Base-by-base conservation (phyloP, 139 green algal genomes). In the Microglena sp. region DNA sequence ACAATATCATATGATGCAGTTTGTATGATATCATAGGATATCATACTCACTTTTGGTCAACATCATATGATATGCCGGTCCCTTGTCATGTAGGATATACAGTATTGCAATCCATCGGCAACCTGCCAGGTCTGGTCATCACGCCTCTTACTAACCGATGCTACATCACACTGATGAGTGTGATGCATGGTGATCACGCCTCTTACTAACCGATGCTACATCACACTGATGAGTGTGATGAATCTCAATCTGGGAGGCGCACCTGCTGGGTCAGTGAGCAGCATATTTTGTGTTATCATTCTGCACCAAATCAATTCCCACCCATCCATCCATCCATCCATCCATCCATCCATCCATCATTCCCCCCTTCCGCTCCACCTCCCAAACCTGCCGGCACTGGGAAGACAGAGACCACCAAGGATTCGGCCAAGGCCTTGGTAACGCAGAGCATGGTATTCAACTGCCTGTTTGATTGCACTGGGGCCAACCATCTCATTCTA, bases 401-500 rank as follows among this genome's bases (percentile, higher is more conserved):
- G 57, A 94, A 94, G 81, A 94, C 87, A 7, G 87, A 94, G 81
- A 92, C 87, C 33, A 89, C 78, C 35, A 94, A 94, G 75, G 87
- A 95, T 64, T 75, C 92, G 31, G 86, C 75, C 65, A 83, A 87
- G 74, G 81, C 79, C 27, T 56, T 88, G 33, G 81, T 79, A 31
- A 86, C 81, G 72, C 79, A 86, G 76, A 83, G 76, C 57, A 69
- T 83, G 31, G 79, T 86, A n/a, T 86, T 83, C 76, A 86, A 86
- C 60, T 84, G 76, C 62, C 11, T 50, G 40, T 50, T 50, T 11
- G 40, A n/a, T 18, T 18, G 11, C 40, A n/a, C n/a, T n/a, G n/a
- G n/a, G n/a, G n/a, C n/a, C n/a, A n/a, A n/a, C n/a, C n/a, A n/a
- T n/a, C n/a, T n/a, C n/a, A n/a, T n/a, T n/a, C n/a, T n/a, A n/a